phyloP scores from a whole-genome alignment of 2,329 filamentous ascomycete genomes.

The Clarireedia hainanense region DNA sequence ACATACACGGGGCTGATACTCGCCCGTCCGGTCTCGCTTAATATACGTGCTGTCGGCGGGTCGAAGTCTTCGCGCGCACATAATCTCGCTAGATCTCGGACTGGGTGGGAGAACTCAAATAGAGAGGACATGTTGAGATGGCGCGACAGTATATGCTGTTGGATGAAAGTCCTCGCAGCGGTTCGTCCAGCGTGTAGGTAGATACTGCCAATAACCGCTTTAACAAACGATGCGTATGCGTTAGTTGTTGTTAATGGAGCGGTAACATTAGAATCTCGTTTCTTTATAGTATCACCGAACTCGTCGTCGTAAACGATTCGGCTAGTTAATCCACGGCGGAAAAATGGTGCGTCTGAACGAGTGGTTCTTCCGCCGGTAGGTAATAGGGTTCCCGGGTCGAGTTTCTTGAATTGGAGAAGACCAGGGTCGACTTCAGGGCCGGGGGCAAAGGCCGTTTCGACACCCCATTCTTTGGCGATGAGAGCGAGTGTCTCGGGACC shows the following conservation, averaged over 20 bases:
- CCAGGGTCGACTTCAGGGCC: slow-evolving; percentile 90
- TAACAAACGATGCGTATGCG: slow-evolving; percentile 70
- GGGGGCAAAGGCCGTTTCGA: slow-evolving; percentile 78
- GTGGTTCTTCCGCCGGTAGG: slow-evolving; percentile 42
- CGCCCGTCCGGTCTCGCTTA: slow-evolving; percentile 81
- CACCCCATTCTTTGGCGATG: slow-evolving; percentile 80
- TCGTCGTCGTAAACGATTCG: slow-evolving; percentile 76
- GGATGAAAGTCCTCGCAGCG: slow-evolving; percentile 74
- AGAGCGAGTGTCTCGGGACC: slow-evolving; percentile 66
- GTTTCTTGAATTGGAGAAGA: slow-evolving; percentile 67
- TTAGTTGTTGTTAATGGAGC: slow-evolving; percentile 25
- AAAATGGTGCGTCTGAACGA: slow-evolving; percentile 44
- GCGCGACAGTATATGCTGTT: slow-evolving; percentile 73
- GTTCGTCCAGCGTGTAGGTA: slow-evolving; percentile 78
- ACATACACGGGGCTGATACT: slow-evolving; percentile 86
- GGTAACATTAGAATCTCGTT: slow-evolving; percentile 19
- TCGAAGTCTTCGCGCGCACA: slow-evolving; percentile 89
- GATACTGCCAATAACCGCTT: slow-evolving; percentile 74
- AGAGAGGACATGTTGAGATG: slow-evolving; percentile 68
- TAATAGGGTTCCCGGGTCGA: slow-evolving; percentile 35
- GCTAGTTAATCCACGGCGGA: slow-evolving; percentile 64
- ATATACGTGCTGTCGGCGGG: slow-evolving; percentile 72
- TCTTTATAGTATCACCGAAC: slow-evolving; percentile 60
- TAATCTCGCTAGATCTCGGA: slow-evolving; percentile 72
- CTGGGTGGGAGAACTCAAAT: slow-evolving; percentile 79